phyloP scores from a whole-genome alignment of 1,284 basidiomycete genomes.

The Fistulinella cinereoalba region DNA sequence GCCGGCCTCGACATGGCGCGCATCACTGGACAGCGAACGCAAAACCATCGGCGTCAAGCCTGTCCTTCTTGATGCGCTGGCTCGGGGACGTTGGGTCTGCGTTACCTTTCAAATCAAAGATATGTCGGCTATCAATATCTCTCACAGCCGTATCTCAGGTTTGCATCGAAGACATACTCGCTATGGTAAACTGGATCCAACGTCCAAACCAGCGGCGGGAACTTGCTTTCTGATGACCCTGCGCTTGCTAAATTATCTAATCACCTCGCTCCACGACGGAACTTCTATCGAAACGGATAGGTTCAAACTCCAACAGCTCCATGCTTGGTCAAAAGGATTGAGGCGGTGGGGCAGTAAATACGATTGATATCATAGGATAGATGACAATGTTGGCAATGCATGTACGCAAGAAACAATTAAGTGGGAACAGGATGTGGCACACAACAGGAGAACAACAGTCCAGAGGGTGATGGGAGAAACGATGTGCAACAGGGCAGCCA shows the following conservation, averaged over 20 bases:
- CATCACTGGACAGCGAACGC: no score
- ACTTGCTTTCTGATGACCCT: no score
- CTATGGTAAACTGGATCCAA: neutral
- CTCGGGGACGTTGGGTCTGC: no score
- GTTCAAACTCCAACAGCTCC: neutral
- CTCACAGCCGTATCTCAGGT: no score
- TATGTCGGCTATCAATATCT: no score
- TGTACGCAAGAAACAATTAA: slow-evolving; percentile 25
- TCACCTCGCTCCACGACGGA: neutral
- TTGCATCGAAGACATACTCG: no score
- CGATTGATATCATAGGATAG: slow-evolving; percentile 9
- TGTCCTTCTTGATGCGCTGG: no score
- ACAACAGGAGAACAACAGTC: slow-evolving; percentile 11
- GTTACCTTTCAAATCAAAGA: no score
- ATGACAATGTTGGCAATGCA: slow-evolving; percentile 4
- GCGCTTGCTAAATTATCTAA: neutral
- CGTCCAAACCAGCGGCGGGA: neutral
- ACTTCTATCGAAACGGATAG: no score
- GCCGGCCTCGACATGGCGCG: no score
- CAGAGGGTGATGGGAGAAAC: neutral
- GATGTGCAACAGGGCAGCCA: neutral
- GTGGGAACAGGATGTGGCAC: slow-evolving; percentile 13
- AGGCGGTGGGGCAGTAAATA: neutral
- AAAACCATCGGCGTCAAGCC: no score
- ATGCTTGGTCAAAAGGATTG: neutral